Evolutionary conservation across 805 yeast species (phyloP), one percentile per base, ranked within the genome.

Genomic region (Yueomyces sp.): DNA sequence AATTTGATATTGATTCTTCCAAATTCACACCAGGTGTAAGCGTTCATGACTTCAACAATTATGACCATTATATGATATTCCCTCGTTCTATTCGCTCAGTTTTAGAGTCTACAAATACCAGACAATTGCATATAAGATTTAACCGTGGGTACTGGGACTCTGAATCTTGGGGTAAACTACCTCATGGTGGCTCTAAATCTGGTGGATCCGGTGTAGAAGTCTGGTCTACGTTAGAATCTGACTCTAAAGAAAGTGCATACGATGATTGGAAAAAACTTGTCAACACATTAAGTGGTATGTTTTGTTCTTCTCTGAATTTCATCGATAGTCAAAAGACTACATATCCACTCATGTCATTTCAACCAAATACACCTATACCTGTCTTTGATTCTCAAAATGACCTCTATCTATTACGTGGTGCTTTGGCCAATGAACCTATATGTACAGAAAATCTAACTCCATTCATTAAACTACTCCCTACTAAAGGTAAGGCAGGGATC

Each of bases 361-460:
- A 48, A 12, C 59, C 62, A 8, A 45, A 44, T 7, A 48, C 46
- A 43, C 37, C 36, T 4, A 45, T 60, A 5, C 60, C 68, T 2
- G 28, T 63, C 4, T 53, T 64, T 38, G 47, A 58, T 42, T n/a
- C 37, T 12, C 41, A 45, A 2, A 72, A 74, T 44, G 57, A 68
- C 4, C 56, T 79, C 28, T 83, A 68, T 53, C 62, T 81, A 26
- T 57, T 88, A 49, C 71, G 94, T 47, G 95, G 96, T 5, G 84
- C 96, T 0, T 72, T 92, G 41, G 96, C 98, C 1, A 76, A 90
- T 48, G 98, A 92, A 57, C 95, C 96, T 0, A 79, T 92, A 19
- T 92, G 98, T 63, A 92, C 98, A 0, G 98, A 92, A 60, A 92
- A 92, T 63, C 70, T 92, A 56, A 90, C 98, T 0, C 97, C 98